Evolutionary conservation across 257 asterid genomes (phyloP).

Genomic region (Solanum etuberosum): DNA sequence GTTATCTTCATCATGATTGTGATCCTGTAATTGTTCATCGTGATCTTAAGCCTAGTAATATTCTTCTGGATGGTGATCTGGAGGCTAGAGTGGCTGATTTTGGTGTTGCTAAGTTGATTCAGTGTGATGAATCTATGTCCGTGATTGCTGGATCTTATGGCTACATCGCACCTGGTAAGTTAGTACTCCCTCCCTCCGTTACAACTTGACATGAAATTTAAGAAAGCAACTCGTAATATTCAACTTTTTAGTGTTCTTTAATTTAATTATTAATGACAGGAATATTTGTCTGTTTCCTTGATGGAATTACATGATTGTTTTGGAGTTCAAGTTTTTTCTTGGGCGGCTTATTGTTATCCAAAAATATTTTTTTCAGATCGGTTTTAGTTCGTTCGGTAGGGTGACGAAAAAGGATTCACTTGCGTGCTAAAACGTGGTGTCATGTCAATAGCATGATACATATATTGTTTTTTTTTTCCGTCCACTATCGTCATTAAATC

Average conservation of each 20-base stretch:
- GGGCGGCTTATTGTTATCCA: background rate
- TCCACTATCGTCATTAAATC: background rate
- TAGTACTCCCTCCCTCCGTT: background rate
- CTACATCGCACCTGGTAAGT: conserved; percentile 86
- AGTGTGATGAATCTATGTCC: conserved; percentile 63
- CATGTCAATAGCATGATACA: background rate
- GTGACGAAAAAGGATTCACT: conserved; percentile 21
- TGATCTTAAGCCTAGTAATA: conserved; percentile 68
- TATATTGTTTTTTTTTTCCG: background rate
- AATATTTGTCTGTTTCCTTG: background rate
- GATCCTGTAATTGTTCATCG: conserved; percentile 74
- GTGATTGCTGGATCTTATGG: conserved; percentile 93
- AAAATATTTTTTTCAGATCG: conserved; percentile 1
- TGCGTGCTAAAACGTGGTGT: conserved; percentile 15
- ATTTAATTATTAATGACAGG: background rate
- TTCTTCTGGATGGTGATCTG: conserved; percentile 55
- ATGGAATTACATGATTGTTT: background rate
- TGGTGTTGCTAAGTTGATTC: conserved; percentile 74
- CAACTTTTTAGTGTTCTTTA: background rate
- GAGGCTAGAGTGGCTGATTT: conserved; percentile 88
- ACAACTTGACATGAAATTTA: too few species aligned
- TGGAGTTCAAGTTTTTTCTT: background rate
- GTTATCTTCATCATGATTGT: conserved; percentile 89
- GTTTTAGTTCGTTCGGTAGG: conserved; percentile 36
- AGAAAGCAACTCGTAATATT: too few species aligned